phyloP scores from a whole-genome alignment of 495 filamentous ascomycete species.

The Podospora appendiculata region DNA sequence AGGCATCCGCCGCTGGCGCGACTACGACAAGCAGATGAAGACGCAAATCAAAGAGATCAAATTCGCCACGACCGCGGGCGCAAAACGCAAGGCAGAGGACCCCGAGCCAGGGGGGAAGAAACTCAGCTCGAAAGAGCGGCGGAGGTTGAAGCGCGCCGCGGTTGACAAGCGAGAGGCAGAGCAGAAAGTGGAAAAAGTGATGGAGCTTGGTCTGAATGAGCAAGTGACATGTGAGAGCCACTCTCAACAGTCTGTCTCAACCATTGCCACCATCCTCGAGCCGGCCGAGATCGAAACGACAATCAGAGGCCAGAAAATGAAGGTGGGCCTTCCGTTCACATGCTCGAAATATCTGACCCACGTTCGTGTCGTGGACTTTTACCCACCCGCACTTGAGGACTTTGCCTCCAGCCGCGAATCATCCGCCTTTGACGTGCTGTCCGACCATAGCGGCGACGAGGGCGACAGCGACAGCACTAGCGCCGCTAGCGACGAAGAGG shows the following conservation, averaged over 20 bases:
- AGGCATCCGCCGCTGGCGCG: conserved; percentile 52
- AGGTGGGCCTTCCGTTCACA: conserved; percentile 54
- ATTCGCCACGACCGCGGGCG: conserved; percentile 11
- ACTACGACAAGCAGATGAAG: conserved; percentile 51
- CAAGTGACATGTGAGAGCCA: conserved; percentile 38
- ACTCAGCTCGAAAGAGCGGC: not conserved
- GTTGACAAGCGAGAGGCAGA: conserved; percentile 10
- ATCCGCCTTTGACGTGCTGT: conserved; percentile 38
- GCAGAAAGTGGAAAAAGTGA: conserved; percentile 13
- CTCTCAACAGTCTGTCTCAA: conserved; percentile 28
- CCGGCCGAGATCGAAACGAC: conserved; percentile 28
- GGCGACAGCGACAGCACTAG: conserved; percentile 16
- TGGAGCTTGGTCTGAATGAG: conserved; percentile 22
- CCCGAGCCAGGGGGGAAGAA: not conserved
- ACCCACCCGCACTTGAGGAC: conserved; percentile 61
- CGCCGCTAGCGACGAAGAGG: conserved; percentile 2
- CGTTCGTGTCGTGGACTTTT: conserved; percentile 77
- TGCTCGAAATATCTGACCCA: conserved; percentile 61
- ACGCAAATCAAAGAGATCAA: conserved; percentile 33
- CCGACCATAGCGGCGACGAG: conserved; percentile 31
- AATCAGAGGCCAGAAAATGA: conserved; percentile 26
- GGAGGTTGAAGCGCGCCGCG: conserved; percentile 4
- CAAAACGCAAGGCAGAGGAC: conserved; percentile 18
- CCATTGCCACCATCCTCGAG: conserved; percentile 44
- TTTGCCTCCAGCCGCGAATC: conserved; percentile 52